Base-by-base conservation (phyloP, 2,329 filamentous ascomycete genomes). In the Sarocladiaceae sp. region DNA sequence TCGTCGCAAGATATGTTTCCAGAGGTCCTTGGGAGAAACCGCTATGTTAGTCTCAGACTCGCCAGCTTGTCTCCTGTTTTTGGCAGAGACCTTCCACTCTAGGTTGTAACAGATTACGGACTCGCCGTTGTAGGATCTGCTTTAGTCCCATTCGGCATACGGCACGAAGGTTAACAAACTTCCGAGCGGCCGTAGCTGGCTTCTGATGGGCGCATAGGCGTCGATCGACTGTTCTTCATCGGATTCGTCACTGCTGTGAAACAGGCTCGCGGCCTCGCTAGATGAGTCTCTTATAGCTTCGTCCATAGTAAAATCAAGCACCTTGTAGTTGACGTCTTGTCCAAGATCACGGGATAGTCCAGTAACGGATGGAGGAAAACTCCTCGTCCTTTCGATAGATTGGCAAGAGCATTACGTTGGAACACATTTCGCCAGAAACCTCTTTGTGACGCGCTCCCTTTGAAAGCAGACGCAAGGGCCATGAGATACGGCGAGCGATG, bases 121-220 rank as follows among this genome's bases (percentile, higher is more conserved):
- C 31, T 33, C 31, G 31, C n/a, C n/a, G n/a, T 33, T 15, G n/a
- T 33, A 33, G n/a, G 31, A 33, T 33, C 31, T 33, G 31, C 31
- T 33, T 33, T 33, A 15, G n/a, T 33, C 31, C 31, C 16, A 33
- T 33, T 33, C 31, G 9, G 31, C n/a, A 15, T 9, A 33, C 16
- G n/a, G 16, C n/a, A 33, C n/a, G n/a, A 33, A 33, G 31, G 31
- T 9, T 33, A 33, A 33, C n/a, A 33, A 33, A 15, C 9, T 33
- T 33, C 31, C 31, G n/a, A 6, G 6, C n/a, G n/a, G 31, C n/a
- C 16, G n/a, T 33, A 33, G n/a, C n/a, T 15, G n/a, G 31, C 31
- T 33, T 33, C n/a, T 33, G n/a, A 33, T 33, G n/a, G n/a, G 31
- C 31, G 31, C 11, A 33, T 33, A 7, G n/a, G 31, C 31, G 16